These are phyloP conservation scores for Graphilbum ipis-grandicollis DNA, from an alignment of 2,329 filamentous ascomycete species.

Conservation along the genomic window DNA sequence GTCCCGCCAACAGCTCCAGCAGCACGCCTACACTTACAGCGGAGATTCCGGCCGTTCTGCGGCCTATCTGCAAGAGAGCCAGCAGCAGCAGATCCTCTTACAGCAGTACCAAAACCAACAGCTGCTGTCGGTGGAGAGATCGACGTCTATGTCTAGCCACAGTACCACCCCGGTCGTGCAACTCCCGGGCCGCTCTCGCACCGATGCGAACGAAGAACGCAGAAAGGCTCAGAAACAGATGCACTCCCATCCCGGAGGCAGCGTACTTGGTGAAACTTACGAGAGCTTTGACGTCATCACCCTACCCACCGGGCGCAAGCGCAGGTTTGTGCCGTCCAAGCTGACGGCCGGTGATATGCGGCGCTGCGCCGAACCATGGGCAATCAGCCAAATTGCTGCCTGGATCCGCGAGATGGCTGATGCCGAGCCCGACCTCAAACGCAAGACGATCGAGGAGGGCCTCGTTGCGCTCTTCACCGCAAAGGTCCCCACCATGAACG, in stretches of 20 bases:
- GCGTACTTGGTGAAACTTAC: no score
- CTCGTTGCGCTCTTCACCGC: constrained; percentile 78
- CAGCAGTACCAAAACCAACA: constrained; percentile 33
- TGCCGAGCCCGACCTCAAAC: constrained; percentile 73
- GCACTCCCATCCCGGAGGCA: no score
- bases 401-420: constrained; percentile 87
- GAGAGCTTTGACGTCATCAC: constrained; percentile 66
- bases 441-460: constrained; percentile 72
- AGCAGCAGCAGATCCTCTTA: constrained; percentile 26
- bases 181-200: constrained; percentile 80
- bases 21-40: constrained; percentile 31
- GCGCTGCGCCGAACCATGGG: constrained; percentile 81
- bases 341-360: constrained; percentile 65
- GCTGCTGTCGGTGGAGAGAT: constrained; percentile 42
- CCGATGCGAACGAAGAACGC: constrained; percentile 66
- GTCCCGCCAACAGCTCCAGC: constrained; percentile 28
- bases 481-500: constrained; percentile 97
- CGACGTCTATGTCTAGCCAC: constrained; percentile 69
- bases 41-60: constrained; percentile 24
- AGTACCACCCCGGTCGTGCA: constrained; percentile 63
- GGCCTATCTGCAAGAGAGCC: constrained; percentile 24
- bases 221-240: constrained; percentile 35
- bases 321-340: constrained; percentile 74
- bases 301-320: constrained; percentile 53
- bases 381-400: constrained; percentile 65